Conservation (phyloP, 2,329 filamentous ascomycete genomes). For the Apiospora hydei region DNA sequence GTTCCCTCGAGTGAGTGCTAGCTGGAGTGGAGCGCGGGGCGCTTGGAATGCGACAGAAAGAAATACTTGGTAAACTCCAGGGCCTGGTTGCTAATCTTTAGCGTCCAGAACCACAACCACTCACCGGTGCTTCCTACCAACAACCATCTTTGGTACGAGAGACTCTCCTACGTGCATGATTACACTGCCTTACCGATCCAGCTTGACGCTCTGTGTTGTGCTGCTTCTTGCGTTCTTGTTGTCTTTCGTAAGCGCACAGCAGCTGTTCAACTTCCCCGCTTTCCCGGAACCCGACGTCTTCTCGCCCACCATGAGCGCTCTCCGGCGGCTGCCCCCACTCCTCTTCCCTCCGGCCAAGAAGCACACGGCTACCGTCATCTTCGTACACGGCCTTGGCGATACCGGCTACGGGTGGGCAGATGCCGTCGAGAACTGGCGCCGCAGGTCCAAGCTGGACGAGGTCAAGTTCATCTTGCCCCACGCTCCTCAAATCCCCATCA, state of each 20-base stretch:
- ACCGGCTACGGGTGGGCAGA: conserved; percentile 80
- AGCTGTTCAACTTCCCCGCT: conserved; percentile 5
- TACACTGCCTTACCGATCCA: conserved; percentile 5
- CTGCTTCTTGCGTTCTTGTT: background rate
- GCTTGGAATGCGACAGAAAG: conserved; percentile 10
- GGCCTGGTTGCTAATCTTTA: background rate
- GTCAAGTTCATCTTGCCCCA: conserved; percentile 95
- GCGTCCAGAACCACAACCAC: background rate
- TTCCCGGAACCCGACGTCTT: conserved; percentile 8
- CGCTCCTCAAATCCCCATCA: conserved; percentile 86
- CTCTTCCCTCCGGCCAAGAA: conserved; percentile 44
- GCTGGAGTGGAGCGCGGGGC: background rate
- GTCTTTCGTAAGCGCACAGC: conserved; percentile 5
- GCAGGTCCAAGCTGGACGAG: conserved; percentile 80
- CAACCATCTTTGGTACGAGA: background rate
- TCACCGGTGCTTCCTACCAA: background rate
- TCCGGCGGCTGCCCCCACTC: conserved; percentile 39
- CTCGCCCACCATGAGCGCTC: conserved; percentile 31
- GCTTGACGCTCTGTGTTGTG: background rate
- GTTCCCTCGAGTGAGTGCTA: background rate
- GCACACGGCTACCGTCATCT: conserved; percentile 95
- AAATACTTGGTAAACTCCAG: background rate
- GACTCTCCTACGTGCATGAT: conserved; percentile 11
- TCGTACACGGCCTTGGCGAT: conserved; percentile 91
- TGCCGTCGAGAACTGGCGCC: conserved; percentile 87